Evolutionary conservation across 1,284 basidiomycete species (phyloP).

Genomic region (Heterobasidion irregulare): DNA sequence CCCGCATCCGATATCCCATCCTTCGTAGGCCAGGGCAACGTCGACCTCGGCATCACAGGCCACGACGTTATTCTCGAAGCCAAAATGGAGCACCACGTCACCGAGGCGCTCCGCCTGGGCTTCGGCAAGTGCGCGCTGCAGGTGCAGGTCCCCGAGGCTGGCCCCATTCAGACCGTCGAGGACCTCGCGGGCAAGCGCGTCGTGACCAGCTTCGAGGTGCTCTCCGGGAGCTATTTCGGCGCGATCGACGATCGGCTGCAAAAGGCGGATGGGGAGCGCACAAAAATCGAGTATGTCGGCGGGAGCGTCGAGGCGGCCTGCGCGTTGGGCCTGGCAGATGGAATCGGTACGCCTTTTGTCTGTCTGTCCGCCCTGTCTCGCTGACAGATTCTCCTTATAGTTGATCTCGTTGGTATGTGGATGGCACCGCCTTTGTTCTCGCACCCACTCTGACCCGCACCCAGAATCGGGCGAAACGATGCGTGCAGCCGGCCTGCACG

Average conservation of each 20-base stretch:
- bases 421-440: not conserved
- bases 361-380: slow-evolving; percentile 2
- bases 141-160: slow-evolving; percentile 87
- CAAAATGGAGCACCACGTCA: slow-evolving; percentile 68
- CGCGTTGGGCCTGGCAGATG: slow-evolving; percentile 92
- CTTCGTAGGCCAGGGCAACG: slow-evolving; percentile 96
- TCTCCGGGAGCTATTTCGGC: slow-evolving; percentile 77
- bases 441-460: not conserved
- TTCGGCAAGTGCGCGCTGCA: slow-evolving; percentile 95
- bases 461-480: slow-evolving; percentile 99
- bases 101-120: slow-evolving; percentile 78
- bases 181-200: slow-evolving; percentile 87
- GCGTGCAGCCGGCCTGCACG: slow-evolving; percentile 93
- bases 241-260: slow-evolving; percentile 58
- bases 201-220: slow-evolving; percentile 90
- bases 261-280: slow-evolving; percentile 43
- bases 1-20: slow-evolving; percentile 97
- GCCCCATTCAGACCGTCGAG: slow-evolving; percentile 64
- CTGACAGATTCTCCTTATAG: slow-evolving; percentile 28
- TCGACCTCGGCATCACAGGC: slow-evolving; percentile 90
- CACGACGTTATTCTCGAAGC: slow-evolving; percentile 97
- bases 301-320: slow-evolving; percentile 99
- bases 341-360: slow-evolving; percentile 67
- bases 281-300: slow-evolving; percentile 91
- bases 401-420: slow-evolving; percentile 82